A percentile compares a stretch with the other conserved stretches of the same genome.
Evolutionary conservation across 768 basidiomycete genomes (phyloP).

Genomic region (Boletellus ananas): DNA sequence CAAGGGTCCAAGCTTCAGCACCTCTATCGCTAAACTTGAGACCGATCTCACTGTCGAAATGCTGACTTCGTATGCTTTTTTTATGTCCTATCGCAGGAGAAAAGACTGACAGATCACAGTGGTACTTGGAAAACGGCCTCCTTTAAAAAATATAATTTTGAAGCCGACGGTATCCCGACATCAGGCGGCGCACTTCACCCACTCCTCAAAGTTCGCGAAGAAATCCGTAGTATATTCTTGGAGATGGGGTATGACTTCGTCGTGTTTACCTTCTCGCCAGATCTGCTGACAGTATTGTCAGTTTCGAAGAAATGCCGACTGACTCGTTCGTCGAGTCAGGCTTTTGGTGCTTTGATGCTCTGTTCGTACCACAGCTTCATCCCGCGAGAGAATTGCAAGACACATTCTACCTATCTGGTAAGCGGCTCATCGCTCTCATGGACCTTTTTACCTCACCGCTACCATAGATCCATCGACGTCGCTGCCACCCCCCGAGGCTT

Average conservation of each 20-base stretch:
- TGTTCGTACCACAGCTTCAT: conserved; percentile 99
- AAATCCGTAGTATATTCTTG: conserved; percentile 95
- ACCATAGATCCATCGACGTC: conserved; percentile 74
- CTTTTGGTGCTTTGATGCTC: conserved; percentile 99
- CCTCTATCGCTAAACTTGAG: conserved; percentile 87
- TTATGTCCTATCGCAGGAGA: neutral
- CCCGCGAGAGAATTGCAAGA: conserved; percentile 97
- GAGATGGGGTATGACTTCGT: conserved; percentile 85
- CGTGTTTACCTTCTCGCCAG: neutral
- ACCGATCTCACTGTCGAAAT: conserved; percentile 97
- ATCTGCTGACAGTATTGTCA: conserved; percentile 30
- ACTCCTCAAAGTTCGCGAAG: conserved; percentile 94
- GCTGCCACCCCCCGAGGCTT: conserved; percentile 70
- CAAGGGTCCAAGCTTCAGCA: conserved; percentile 85
- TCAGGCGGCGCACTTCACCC: conserved; percentile 93
- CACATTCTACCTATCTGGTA: conserved; percentile 96
- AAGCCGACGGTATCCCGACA: conserved; percentile 88
- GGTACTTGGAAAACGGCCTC: conserved; percentile 90
- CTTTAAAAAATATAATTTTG: conserved; percentile 99
- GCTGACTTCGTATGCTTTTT: conserved; percentile 70
- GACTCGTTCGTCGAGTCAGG: conserved; percentile 93
- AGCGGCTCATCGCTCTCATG: conserved; percentile 5
- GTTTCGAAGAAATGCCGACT: conserved; percentile 99
- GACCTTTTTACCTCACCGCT: conserved; percentile 1
- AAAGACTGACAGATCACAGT: conserved; percentile 38